These are phyloP conservation scores for Candida easanensis DNA, from an alignment of 805 yeast genomes.

Conservation along the genomic window DNA sequence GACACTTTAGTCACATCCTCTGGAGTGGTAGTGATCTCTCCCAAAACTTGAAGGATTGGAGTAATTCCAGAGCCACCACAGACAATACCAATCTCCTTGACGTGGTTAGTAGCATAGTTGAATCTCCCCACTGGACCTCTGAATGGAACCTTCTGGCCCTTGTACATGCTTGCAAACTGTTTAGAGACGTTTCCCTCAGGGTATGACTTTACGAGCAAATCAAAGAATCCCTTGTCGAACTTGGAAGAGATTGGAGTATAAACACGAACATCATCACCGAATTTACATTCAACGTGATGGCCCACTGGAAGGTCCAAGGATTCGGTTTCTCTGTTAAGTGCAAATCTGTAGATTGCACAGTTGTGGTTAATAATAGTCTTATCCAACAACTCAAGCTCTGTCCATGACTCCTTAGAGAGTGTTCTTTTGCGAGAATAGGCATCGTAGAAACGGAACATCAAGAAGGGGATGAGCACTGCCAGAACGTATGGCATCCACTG, in stretches of 20 bases:
- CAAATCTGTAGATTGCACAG: conserved; percentile 71
- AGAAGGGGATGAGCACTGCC: conserved; percentile 37
- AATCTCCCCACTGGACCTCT: conserved; percentile 81
- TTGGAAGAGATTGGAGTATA: conserved; percentile 76
- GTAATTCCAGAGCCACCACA: conserved; percentile 92
- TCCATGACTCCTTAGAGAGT: conserved; percentile 51
- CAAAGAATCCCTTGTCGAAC: conserved; percentile 71
- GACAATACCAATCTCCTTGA: conserved; percentile 60
- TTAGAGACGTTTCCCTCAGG: conserved; percentile 68
- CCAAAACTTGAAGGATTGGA: conserved; percentile 80
- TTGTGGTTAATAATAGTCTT: conserved; percentile 71
- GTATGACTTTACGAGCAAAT: conserved; percentile 73
- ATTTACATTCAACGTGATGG: conserved; percentile 63
- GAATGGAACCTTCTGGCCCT: conserved; percentile 66
- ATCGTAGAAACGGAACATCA: conserved; percentile 32
- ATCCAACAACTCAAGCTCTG: conserved; percentile 65
- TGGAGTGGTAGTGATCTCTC: conserved; percentile 66
- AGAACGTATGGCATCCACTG: conserved; percentile 46
- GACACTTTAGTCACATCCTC: conserved; percentile 60
- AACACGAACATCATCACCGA: conserved; percentile 49
- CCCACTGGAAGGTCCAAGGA: conserved; percentile 69
- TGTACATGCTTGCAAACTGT: conserved; percentile 58
- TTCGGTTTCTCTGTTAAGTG: conserved; percentile 57
- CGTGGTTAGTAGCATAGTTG: conserved; percentile 55
- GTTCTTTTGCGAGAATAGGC: conserved; percentile 42